Percentiles rank a stretch among this genome's conserved stretches.
phyloP scores from a whole-genome alignment of 2,329 filamentous ascomycete genomes.

The Exserohilum turcica region DNA sequence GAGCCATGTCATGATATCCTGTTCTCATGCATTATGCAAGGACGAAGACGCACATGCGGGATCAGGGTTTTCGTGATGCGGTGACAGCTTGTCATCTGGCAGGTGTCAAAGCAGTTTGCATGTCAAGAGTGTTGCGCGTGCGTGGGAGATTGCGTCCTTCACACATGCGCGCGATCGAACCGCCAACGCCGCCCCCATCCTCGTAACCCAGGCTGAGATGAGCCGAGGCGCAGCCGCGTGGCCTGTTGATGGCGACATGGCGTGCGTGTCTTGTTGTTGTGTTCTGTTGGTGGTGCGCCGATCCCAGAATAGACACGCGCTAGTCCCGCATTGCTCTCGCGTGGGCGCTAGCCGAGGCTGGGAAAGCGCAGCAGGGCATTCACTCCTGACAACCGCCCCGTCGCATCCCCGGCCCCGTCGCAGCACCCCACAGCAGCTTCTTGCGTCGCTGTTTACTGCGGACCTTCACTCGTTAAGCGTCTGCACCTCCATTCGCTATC shows the following conservation, averaged over 20 bases:
- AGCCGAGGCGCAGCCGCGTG: background rate
- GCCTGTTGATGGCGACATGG: background rate
- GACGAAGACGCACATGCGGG: too few species aligned
- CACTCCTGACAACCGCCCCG: conserved; percentile 41
- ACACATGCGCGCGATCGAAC: too few species aligned
- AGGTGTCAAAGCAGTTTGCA: too few species aligned
- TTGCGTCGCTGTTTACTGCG: conserved; percentile 24
- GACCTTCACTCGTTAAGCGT: conserved; percentile 30
- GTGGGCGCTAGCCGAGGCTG: conserved; percentile 16
- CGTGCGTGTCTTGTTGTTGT: background rate
- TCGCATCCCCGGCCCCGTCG: conserved; percentile 23
- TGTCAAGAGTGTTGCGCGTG: too few species aligned
- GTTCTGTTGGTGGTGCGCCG: background rate
- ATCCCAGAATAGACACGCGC: conserved; percentile 3
- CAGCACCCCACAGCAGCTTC: conserved; percentile 26
- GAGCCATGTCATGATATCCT: too few species aligned
- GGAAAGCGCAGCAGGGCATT: conserved; percentile 25
- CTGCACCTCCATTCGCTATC: conserved; percentile 18
- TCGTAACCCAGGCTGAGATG: too few species aligned
- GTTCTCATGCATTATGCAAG: too few species aligned
- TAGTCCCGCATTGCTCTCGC: conserved; percentile 3
- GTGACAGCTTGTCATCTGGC: too few species aligned
- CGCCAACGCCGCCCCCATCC: too few species aligned
- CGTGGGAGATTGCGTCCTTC: too few species aligned
- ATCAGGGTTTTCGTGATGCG: too few species aligned